Base-by-base conservation (phyloP, 257 asterid genomes). In the Striga asiatica region DNA sequence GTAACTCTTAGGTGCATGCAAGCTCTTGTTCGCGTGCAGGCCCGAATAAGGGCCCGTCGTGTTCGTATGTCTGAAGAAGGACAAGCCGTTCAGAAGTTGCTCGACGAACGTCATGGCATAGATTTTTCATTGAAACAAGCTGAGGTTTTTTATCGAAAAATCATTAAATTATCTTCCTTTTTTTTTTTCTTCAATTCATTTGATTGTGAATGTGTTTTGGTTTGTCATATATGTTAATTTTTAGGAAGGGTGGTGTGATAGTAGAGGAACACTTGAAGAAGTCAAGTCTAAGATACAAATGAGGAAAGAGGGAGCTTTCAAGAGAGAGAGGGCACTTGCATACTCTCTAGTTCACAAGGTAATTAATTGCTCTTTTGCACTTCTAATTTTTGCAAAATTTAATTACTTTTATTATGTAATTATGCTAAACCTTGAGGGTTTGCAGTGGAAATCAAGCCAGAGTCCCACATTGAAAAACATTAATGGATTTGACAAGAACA, bases 1-100 rank as follows among this genome's bases (percentile, higher is more conserved):
- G 92, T 84, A 17, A 91, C 98, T 1, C 88, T 87, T 3, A 70
- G 95, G 73, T 87, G 96, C 60, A 91, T 91, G 98, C 98, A 91
- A 66, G 98, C 98, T 10, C 74, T 91, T 37, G 98, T 87, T 39
- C 78, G 98, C 16, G 92, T 91, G 1, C 98, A 91, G 66, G 98
- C 98, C 23, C 85, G 96, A 5, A 75, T 91, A 14, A 71, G 98
- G 69, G 96, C 96, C 29, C 87, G 86, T 9, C 88, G 78, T 42
- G 98, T 84, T 2, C 77, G 96, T 11, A 80, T 80, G 96, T 87
- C 95, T 2, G 66, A 70, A 2, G 95, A 91, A 37, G 98, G 98
- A 19, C 94, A 77, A 54, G 96, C 96, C 0, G 95, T 87, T 59
- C 95, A 87, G 81, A 72, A 73, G 66, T 13, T 82, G 31, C 66